A percentile compares a stretch with the other conserved stretches of the same genome.
Evolutionary conservation across 208 protist genomes (phyloP).

Genomic region (Angomonas deanei): DNA sequence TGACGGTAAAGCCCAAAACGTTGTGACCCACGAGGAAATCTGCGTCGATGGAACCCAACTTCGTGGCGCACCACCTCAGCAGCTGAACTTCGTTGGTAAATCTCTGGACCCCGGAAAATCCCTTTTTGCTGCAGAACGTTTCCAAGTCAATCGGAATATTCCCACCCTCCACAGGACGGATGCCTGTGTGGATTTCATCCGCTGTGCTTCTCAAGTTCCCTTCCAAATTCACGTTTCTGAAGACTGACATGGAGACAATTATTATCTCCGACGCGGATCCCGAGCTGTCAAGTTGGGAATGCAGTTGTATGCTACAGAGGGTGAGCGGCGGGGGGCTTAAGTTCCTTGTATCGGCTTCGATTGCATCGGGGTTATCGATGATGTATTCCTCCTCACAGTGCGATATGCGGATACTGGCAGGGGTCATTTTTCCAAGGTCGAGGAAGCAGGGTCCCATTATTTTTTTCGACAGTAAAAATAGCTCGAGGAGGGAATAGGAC

Average conservation of each 20-base stretch:
- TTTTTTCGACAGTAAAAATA: slow-evolving; percentile 90
- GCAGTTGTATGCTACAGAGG: slow-evolving; percentile 84
- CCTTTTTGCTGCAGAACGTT: slow-evolving; percentile 57
- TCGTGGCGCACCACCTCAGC: slow-evolving; percentile 70
- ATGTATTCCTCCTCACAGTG: slow-evolving; percentile 84
- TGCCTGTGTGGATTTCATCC: slow-evolving; percentile 44
- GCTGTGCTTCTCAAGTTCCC: slow-evolving; percentile 29
- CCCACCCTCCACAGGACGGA: slow-evolving; percentile 38
- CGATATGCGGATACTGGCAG: slow-evolving; percentile 43
- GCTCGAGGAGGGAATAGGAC: slow-evolving; percentile 80
- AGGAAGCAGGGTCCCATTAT: slow-evolving; percentile 94
- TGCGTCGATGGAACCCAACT: slow-evolving; percentile 87
- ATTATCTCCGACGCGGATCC: slow-evolving; percentile 88
- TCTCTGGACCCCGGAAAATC: slow-evolving; percentile 40
- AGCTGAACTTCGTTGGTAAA: slow-evolving; percentile 77
- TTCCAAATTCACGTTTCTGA: slow-evolving; percentile 78
- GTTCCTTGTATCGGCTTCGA: slow-evolving; percentile 38
- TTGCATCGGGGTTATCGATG: slow-evolving; percentile 61
- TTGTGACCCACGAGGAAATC: slow-evolving; percentile 97
- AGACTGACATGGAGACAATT: slow-evolving; percentile 71
- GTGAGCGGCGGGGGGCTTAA: slow-evolving; percentile 79
- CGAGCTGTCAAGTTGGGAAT: slow-evolving; percentile 79
- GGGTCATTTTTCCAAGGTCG: slow-evolving; percentile 30
- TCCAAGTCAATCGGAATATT: slow-evolving; percentile 79
- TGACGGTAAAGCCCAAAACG: slow-evolving; percentile 95